These are phyloP conservation scores for sunflower (Helianthus annuus) DNA, from an alignment of 129 eudicot genomes.

Conservation along the genomic window DNA sequence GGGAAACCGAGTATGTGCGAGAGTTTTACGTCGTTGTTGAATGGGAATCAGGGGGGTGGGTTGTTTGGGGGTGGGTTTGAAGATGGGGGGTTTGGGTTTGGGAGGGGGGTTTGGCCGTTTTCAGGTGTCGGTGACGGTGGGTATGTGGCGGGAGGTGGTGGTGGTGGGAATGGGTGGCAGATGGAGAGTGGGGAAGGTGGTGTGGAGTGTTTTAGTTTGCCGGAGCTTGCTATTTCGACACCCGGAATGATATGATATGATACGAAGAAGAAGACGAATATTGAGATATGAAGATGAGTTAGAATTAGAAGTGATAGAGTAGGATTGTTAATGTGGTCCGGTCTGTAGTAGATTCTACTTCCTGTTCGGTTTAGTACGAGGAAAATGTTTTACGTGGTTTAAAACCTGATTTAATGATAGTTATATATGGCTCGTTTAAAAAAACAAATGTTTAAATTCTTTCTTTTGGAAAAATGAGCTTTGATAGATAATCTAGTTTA, in stretches of 20 bases:
- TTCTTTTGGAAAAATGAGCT: no score
- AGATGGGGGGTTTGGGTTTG: conserved; percentile 49
- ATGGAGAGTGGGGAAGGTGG: conserved; percentile 58
- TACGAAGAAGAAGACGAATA: conserved; percentile 28
- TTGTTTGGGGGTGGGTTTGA: conserved; percentile 43
- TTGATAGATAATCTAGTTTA: no score
- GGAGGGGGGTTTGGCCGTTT: conserved; percentile 58
- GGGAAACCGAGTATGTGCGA: conserved; percentile 46
- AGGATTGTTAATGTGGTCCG: conserved; percentile 27
- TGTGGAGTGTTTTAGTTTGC: conserved; percentile 59
- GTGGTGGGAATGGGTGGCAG: conserved; percentile 56
- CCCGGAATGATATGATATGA: conserved; percentile 55
- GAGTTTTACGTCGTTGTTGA: conserved; percentile 66
- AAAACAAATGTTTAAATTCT: no score
- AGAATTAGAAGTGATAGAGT: conserved; percentile 21
- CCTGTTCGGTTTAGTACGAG: neutral
- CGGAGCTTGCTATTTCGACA: conserved; percentile 83
- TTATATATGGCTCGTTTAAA: no score
- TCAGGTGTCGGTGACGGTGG: conserved; percentile 35
- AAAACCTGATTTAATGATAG: no score
- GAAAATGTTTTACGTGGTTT: neutral
- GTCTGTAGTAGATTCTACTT: conserved; percentile 7
- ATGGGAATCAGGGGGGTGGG: conserved; percentile 43
- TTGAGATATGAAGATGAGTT: neutral
- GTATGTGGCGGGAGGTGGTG: conserved; percentile 20